Conservation (phyloP, 1,284 basidiomycete species). For the Sporisorium iseilematis-ciliati region DNA sequence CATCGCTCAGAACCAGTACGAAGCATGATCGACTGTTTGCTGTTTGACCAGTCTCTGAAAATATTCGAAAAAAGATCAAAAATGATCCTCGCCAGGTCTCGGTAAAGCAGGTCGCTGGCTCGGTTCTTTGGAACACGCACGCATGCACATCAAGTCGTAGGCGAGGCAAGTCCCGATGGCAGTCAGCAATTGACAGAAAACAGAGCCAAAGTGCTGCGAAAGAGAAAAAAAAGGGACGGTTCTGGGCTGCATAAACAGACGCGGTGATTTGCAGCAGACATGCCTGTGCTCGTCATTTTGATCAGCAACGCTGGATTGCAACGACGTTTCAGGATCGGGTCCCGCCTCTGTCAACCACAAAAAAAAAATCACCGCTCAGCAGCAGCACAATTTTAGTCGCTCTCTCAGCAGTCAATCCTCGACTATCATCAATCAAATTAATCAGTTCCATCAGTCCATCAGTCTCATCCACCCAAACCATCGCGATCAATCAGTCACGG, state of each 20-base stretch:
- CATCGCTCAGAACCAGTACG: too few relatives aligned
- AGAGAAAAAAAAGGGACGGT: too few relatives aligned
- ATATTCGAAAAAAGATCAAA: too few relatives aligned
- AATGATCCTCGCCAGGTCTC: too few relatives aligned
- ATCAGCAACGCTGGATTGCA: conserved; percentile 17
- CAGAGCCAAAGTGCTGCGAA: neutral
- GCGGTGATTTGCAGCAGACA: conserved; percentile 69
- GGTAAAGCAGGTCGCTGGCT: too few relatives aligned
- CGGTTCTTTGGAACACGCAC: too few relatives aligned
- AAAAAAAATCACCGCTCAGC: conserved; percentile 6
- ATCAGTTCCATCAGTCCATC: conserved; percentile 5
- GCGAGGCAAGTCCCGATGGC: too few relatives aligned
- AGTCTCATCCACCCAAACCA: neutral
- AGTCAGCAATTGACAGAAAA: too few relatives aligned
- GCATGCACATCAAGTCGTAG: too few relatives aligned
- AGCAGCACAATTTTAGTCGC: neutral
- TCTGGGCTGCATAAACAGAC: neutral
- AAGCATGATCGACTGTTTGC: too few relatives aligned
- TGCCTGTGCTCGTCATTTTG: conserved; percentile 50
- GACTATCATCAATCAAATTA: conserved; percentile 5
- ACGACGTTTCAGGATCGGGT: neutral
- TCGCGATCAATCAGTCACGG: neutral
- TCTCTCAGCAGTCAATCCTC: neutral
- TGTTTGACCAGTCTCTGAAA: too few relatives aligned
- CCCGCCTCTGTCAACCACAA: conserved; percentile 1